phyloP scores from a whole-genome alignment of 208 protist species.

The Acanthamoeba castellanii region DNA sequence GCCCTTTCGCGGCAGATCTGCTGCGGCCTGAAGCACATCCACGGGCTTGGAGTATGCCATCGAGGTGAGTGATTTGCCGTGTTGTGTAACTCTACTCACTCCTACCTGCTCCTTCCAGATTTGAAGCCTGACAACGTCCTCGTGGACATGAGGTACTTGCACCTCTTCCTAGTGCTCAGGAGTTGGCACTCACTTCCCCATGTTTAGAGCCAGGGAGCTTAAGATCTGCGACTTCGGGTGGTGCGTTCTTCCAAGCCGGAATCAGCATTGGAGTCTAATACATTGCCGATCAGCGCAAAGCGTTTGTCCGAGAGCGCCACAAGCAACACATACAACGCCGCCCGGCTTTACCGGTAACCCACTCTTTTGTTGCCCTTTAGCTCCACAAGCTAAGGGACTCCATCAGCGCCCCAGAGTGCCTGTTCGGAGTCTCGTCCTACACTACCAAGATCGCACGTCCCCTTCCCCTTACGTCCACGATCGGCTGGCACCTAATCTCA shows the following conservation, averaged over 20 bases:
- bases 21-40: background rate
- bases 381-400: no score
- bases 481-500: background rate
- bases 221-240: slow-evolving; percentile 30
- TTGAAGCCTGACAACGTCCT: slow-evolving; percentile 30
- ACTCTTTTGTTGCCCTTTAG: background rate
- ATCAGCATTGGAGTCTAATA: no score
- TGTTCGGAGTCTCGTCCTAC: background rate
- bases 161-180: background rate
- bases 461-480: background rate
- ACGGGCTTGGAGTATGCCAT: background rate
- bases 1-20: background rate
- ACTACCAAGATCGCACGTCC: background rate
- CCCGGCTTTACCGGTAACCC: background rate
- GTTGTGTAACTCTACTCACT: background rate
- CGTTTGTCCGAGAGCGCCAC: background rate
- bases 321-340: background rate
- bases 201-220: background rate
- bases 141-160: background rate
- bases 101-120: background rate
- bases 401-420: background rate
- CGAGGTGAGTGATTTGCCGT: background rate
- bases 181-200: background rate
- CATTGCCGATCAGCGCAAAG: background rate
- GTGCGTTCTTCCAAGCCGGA: background rate